Evolutionary conservation across 2,329 filamentous ascomycete genomes (phyloP).

Genomic region (Colletotrichum incanum): DNA sequence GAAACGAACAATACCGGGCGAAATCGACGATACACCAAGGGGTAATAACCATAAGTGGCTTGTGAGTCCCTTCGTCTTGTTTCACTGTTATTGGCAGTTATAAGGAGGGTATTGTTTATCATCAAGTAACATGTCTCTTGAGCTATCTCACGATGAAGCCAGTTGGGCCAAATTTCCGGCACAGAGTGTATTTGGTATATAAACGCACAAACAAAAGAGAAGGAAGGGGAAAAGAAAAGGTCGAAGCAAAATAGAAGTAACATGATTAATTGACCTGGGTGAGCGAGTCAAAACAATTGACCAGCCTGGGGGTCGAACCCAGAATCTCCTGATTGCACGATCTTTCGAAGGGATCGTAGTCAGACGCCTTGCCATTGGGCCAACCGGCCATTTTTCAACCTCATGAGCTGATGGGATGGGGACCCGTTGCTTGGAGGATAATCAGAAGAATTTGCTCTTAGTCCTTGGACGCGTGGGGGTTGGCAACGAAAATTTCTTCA

Average conservation of each 20-base stretch:
- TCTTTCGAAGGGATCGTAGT: constrained; percentile 50
- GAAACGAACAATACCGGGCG: background rate
- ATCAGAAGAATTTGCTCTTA: background rate
- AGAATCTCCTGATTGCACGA: constrained; percentile 42
- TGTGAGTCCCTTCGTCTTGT: background rate
- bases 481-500: constrained; percentile 24
- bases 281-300: constrained; percentile 18
- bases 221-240: background rate
- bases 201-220: background rate
- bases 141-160: too few relatives aligned
- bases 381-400: constrained; percentile 42
- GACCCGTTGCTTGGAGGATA: background rate
- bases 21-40: background rate
- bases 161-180: too few relatives aligned
- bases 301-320: constrained; percentile 44
- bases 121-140: too few relatives aligned
- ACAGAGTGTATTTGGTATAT: too few relatives aligned
- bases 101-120: too few relatives aligned
- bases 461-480: background rate
- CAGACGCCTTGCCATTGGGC: constrained; percentile 58
- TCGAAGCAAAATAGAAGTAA: background rate
- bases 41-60: background rate
- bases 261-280: background rate
- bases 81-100: too few relatives aligned
- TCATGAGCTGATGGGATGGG: background rate